Evolutionary conservation across 2,329 filamentous ascomycete genomes (phyloP), one percentile per base, ranked within the genome.

Genomic region (Xylaria sp.): DNA sequence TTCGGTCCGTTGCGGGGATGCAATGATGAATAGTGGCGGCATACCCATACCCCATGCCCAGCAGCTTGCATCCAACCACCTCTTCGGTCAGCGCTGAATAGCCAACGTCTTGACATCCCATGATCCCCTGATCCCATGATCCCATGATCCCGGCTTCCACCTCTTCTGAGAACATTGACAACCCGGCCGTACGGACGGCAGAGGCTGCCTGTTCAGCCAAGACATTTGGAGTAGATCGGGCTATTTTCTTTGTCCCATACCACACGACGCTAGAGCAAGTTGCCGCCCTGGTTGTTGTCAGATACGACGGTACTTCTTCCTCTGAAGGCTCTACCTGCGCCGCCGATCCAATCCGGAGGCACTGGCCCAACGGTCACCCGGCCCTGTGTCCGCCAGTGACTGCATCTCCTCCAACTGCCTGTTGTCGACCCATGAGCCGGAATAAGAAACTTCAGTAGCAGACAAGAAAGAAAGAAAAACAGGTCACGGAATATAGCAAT

Each of bases 151-250:
- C 58, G 60, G 55, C 48, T 40, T 55, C 60, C 16, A 50, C 48
- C 60, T 60, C 61, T 67, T 9, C 32, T 35, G 32, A 35, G 32
- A 9, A 66, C 57, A 66, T 66, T 54, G 27, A 71, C 50, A 71
- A 60, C 67, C 71, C 75, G 73, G 75, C 71, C 73, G 72, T 76
- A 71, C 72, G 70, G 71, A 72, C 73, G 69, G 70, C 65, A 70
- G 67, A 68, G 70, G 53, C 44, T 54, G 18, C 60, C 71, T 65
- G 70, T 69, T 55, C 63, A 68, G 71, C 72, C 73, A 76, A 75
- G 71, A 69, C 63, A 72, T 44, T 61, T 53, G 71, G 58, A 63
- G 63, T 68, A 71, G 72, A 72, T 73, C 74, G 72, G 73, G 66
- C 64, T 66, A 59, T 66, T 65, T 69, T 60, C 63, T 69, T 71